These are phyloP conservation scores for Solanum virginianum DNA, from an alignment of 257 asterid species.

Conservation along the genomic window DNA sequence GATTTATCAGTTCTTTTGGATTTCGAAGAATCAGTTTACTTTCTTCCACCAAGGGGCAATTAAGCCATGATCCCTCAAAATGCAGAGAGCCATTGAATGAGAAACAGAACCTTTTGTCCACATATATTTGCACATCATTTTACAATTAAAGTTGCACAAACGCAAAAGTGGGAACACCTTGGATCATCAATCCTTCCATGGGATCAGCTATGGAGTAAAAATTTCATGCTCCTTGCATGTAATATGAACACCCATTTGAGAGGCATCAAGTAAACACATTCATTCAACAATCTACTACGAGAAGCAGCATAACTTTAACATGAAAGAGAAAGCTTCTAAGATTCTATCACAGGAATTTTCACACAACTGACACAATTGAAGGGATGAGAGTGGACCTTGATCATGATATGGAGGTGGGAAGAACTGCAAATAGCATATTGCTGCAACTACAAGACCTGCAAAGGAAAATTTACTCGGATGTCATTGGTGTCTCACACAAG, in stretches of 20 bases:
- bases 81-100: neutral
- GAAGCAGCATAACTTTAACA: neutral
- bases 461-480: neutral
- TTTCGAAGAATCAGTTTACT: neutral
- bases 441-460: constrained; percentile 55
- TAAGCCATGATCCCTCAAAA: neutral
- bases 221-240: neutral
- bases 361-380: neutral
- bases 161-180: neutral
- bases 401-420: constrained; percentile 76
- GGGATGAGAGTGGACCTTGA: constrained; percentile 26
- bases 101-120: neutral
- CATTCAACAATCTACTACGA: neutral
- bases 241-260: neutral
- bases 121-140: neutral
- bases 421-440: constrained; percentile 76
- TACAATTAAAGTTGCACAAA: neutral
- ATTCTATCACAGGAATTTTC: neutral
- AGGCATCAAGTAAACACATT: neutral
- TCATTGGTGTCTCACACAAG: neutral
- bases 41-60: neutral
- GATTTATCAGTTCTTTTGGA: neutral
- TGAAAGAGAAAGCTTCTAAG: neutral
- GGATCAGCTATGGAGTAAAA: neutral
- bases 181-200: neutral